Conservation (phyloP, 2,329 filamentous ascomycete species). For the Leptographium radiaticola region DNA sequence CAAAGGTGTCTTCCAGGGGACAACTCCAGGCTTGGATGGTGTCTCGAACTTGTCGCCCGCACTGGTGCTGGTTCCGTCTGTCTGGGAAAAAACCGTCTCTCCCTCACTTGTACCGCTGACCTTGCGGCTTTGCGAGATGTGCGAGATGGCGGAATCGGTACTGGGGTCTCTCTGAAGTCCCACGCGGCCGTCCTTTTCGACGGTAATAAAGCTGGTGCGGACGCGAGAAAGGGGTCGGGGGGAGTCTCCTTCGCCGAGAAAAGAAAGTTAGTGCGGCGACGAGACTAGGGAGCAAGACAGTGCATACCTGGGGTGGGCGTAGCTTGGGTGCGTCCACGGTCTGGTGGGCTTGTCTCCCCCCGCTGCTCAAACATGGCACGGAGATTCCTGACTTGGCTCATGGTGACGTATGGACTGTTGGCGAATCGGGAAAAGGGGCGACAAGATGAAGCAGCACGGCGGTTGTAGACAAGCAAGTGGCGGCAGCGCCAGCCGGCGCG, state of each 20-base stretch:
- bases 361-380: constrained; percentile 71
- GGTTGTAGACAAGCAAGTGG: not conserved
- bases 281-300: constrained; percentile 1
- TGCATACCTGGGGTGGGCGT: constrained; percentile 30
- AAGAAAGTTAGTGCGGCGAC: not conserved
- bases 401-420: constrained; percentile 24
- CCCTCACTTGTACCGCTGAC: constrained; percentile 24
- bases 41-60: not conserved
- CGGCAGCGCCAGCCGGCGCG: constrained; percentile 8
- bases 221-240: constrained; percentile 61
- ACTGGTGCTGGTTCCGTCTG: not conserved
- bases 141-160: constrained; percentile 26
- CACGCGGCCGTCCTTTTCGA: constrained; percentile 51
- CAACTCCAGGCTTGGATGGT: not conserved
- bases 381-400: constrained; percentile 61
- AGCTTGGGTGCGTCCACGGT: constrained; percentile 57
- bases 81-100: not conserved
- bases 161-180: constrained; percentile 35
- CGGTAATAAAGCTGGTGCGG: constrained; percentile 60
- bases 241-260: constrained; percentile 23
- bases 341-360: constrained; percentile 49
- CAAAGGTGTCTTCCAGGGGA: not conserved
- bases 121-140: constrained; percentile 22
- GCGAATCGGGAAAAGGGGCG: not conserved
- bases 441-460: not conserved